Evolutionary conservation across 345 rosid genomes (phyloP).

Genomic region (Eucalyptus regnans): DNA sequence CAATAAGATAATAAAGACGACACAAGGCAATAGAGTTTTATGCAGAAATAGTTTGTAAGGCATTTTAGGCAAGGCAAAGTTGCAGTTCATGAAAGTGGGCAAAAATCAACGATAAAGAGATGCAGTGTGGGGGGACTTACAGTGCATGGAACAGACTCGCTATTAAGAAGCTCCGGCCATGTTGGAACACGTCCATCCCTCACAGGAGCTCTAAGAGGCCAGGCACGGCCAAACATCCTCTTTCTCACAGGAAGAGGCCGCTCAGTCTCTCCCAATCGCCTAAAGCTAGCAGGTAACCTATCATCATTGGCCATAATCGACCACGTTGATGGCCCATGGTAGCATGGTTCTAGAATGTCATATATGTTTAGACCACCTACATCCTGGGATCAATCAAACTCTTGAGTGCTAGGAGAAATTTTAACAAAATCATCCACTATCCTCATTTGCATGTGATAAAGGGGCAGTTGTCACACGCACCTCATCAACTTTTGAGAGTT

Average conservation of each 20-base stretch:
- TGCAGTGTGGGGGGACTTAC: slow-evolving; percentile 5
- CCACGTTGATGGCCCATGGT: slow-evolving; percentile 13
- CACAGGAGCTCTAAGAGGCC: slow-evolving; percentile 25
- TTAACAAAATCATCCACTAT: neutral
- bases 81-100: slow-evolving; percentile 14
- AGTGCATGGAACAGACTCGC: slow-evolving; percentile 3
- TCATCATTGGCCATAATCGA: slow-evolving; percentile 1
- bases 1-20: neutral
- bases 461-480: neutral
- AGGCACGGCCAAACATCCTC: slow-evolving; percentile 29
- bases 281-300: slow-evolving; percentile 18
- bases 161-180: slow-evolving; percentile 16
- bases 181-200: slow-evolving; percentile 13
- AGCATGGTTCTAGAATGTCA: slow-evolving; percentile 80
- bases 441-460: neutral
- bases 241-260: slow-evolving; percentile 15
- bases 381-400: slow-evolving; percentile 18
- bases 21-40: neutral
- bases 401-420: neutral
- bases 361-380: slow-evolving; percentile 44
- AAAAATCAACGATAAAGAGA: neutral
- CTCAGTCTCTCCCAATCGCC: slow-evolving; percentile 5
- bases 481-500: slow-evolving; percentile 32
- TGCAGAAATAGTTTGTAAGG: neutral
- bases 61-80: neutral